These are phyloP conservation scores for Pseudotsuga menziesii DNA, from an alignment of 75 land plant species.

Conservation along the genomic window DNA sequence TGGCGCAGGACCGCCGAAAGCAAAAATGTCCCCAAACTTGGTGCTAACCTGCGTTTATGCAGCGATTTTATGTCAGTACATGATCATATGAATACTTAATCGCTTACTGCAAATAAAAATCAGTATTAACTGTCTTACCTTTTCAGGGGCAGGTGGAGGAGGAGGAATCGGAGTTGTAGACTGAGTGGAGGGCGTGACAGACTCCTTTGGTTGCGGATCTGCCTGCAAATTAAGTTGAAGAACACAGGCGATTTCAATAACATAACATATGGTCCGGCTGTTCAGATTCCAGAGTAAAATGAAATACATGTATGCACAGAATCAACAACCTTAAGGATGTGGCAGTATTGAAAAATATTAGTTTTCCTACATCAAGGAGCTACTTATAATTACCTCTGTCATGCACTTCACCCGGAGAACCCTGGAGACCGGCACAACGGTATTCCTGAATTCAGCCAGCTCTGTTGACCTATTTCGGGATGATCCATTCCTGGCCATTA, in stretches of 20 bases:
- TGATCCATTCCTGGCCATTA: too few species aligned
- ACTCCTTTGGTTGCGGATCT: not conserved
- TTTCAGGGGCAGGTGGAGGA: not conserved
- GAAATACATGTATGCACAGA: too few species aligned
- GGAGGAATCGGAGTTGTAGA: too few species aligned
- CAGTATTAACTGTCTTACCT: not conserved
- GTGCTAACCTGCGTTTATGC: constrained; percentile 33
- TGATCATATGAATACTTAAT: too few species aligned
- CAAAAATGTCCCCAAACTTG: constrained; percentile 71
- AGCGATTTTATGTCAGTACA: too few species aligned
- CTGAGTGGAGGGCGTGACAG: too few species aligned
- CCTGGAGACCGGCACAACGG: not conserved
- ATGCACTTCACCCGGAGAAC: not conserved
- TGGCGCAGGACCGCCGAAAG: constrained; percentile 79
- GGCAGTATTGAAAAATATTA: not conserved
- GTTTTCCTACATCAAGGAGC: not conserved
- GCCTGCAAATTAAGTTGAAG: not conserved
- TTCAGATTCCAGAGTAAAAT: not conserved
- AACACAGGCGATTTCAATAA: too few species aligned
- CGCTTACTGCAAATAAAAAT: too few species aligned
- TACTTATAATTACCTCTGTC: not conserved
- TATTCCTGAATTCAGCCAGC: too few species aligned
- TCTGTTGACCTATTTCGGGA: too few species aligned
- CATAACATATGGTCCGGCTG: too few species aligned
- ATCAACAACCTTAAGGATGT: too few species aligned